Evolutionary conservation across 768 basidiomycete species (phyloP), one percentile per base, ranked within the genome.

Genomic region (Leucocoprinus birnbaumii): DNA sequence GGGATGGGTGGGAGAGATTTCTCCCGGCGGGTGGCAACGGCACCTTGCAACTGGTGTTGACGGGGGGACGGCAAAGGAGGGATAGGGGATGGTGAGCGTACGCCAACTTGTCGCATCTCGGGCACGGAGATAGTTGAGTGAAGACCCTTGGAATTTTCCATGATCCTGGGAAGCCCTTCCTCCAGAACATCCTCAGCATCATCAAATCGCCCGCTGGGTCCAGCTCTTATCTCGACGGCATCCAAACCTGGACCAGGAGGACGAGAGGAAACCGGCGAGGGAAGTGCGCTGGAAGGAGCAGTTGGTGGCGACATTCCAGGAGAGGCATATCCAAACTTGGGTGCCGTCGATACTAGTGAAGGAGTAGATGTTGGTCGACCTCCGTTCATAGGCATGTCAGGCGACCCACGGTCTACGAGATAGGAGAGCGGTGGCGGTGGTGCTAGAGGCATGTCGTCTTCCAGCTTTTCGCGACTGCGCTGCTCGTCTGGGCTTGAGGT

Each of bases 371-470:
- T 75, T 62, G 85, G 86, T 4, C 88, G 82, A 48, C 74, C 74
- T 44, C 72, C 69, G 31, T 59, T 53, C 27, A 65, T 47, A 25
- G 67, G 66, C 41, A 73, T 59, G 14, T 82, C 77, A 27, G 75
- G 74, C 42, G 83, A 79, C n/a, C 79, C 77, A 40, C 80, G 80
- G 54, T 80, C 76, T 58, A 93, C 92, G 45, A 98, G 80, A 71
- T 94, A 95, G 0, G 92, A 92, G 50, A 98, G 65, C 3, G 93
- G 88, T 3, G 96, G 96, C 2, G 96, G 96, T 0, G 95, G 96
- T 2, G 89, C 85, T 38, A 97, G 74, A 3, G 91, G 94, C 8
- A 77, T 68, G 60, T 89, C 84, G 62, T 93, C 90, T 2, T 90
- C 87, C 41, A 64, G 67, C 38, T 68, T 76, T 58, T 77, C 80